These are phyloP conservation scores for Entomortierella parvispora DNA, from an alignment of 192 early-diverging fungal species.

Conservation along the genomic window DNA sequence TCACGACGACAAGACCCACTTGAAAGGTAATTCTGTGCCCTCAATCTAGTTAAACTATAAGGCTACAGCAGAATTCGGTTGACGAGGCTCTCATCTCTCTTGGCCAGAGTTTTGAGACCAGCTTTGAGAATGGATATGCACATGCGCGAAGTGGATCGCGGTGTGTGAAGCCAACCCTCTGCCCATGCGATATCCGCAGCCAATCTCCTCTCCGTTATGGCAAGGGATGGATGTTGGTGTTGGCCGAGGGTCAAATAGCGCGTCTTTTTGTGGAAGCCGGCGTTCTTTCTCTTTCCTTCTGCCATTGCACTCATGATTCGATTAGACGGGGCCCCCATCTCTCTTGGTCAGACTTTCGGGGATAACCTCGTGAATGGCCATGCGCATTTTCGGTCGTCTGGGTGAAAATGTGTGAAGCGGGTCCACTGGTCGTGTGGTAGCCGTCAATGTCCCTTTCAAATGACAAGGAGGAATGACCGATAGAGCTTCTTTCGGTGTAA, in stretches of 20 bases:
- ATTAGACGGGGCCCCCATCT: slow-evolving; percentile 12
- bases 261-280: slow-evolving; percentile 4
- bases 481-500: slow-evolving; percentile 10
- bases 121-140: too few relatives aligned
- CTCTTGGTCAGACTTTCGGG: slow-evolving; percentile 1
- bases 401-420: slow-evolving; percentile 8
- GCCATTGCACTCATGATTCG: slow-evolving; percentile 4
- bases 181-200: slow-evolving; percentile 1
- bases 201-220: not conserved
- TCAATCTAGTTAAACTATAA: too few relatives aligned
- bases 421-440: slow-evolving; percentile 1
- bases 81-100: too few relatives aligned
- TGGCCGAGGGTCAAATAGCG: slow-evolving; percentile 5
- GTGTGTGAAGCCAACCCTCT: too few relatives aligned
- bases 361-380: slow-evolving; percentile 4
- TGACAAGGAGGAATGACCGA: slow-evolving; percentile 9
- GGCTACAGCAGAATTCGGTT: too few relatives aligned
- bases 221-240: too few relatives aligned
- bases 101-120: too few relatives aligned
- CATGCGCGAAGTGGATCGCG: too few relatives aligned
- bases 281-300: slow-evolving; percentile 12
- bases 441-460: not conserved
- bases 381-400: slow-evolving; percentile 9
- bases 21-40: too few relatives aligned
- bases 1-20: too few relatives aligned